phyloP scores from a whole-genome alignment of 805 yeast genomes.

The Saccharomyces jurei region DNA sequence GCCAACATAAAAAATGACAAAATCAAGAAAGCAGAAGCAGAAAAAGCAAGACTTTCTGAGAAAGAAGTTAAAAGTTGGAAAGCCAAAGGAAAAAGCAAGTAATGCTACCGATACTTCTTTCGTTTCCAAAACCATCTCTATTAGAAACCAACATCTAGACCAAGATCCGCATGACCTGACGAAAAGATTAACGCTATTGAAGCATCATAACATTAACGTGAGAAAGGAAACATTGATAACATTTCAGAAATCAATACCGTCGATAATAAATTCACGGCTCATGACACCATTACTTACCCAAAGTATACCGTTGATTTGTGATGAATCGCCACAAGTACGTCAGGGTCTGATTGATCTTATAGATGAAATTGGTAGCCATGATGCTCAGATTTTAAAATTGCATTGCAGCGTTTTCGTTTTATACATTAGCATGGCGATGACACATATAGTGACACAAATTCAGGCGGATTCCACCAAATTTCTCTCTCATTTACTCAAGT shows the following conservation, averaged over 20 bases:
- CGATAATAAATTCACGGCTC: conserved; percentile 27
- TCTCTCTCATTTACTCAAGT: conserved; percentile 48
- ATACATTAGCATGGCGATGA: conserved; percentile 84
- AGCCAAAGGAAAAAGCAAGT: conserved; percentile 58
- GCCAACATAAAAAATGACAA: conserved; percentile 20
- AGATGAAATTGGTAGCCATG: conserved; percentile 39
- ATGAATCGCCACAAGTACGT: conserved; percentile 60
- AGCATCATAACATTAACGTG: conserved; percentile 64
- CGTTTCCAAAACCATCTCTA: conserved; percentile 44
- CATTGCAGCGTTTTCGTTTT: conserved; percentile 58
- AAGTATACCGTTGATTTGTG: conserved; percentile 35
- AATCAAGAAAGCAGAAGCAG: conserved; percentile 32
- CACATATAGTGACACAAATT: conserved; percentile 73
- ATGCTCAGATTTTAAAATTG: conserved; percentile 48
- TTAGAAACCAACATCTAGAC: conserved; percentile 26
- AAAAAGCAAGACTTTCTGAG: conserved; percentile 43
- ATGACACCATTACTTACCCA: conserved; percentile 28
- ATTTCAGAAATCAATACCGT: conserved; percentile 45
- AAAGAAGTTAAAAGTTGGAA: conserved; percentile 82
- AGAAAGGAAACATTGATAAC: conserved; percentile 61
- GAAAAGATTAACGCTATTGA: conserved; percentile 59
- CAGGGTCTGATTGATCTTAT: conserved; percentile 43
- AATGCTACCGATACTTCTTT: conserved; percentile 84
- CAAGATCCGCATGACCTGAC: conserved; percentile 39
- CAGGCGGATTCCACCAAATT: conserved; percentile 69